Evolutionary conservation across 441 rosid genomes (phyloP).

Genomic region (Aleurites moluccanus): DNA sequence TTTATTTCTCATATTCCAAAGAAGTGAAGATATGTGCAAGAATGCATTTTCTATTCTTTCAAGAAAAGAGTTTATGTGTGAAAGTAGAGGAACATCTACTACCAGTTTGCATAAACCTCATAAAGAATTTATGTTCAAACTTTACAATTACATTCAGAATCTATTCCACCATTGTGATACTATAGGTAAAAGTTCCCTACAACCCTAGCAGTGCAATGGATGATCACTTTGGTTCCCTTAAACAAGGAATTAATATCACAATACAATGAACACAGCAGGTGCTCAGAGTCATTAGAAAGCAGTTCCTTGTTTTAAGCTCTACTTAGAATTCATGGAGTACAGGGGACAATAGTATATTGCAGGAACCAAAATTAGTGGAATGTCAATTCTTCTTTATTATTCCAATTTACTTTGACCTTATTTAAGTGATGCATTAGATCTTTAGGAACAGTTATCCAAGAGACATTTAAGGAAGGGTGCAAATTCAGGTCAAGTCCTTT

Average conservation of each 20-base stretch:
- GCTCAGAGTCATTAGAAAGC: not conserved
- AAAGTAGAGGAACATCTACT: too few relatives aligned
- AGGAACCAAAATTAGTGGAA: not conserved
- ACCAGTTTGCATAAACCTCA: not conserved
- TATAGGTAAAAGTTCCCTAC: not conserved
- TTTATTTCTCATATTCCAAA: not conserved
- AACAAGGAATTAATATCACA: not conserved
- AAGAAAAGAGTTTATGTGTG: not conserved
- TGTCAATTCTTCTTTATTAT: too few relatives aligned
- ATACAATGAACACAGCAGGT: not conserved
- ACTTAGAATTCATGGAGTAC: not conserved
- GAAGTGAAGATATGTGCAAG: not conserved
- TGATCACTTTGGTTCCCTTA: not conserved
- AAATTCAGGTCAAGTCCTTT: too few relatives aligned
- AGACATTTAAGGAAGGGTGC: too few relatives aligned
- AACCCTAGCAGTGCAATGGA: not conserved
- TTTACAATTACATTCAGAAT: not conserved
- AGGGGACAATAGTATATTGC: not conserved
- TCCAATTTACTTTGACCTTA: too few relatives aligned
- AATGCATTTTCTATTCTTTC: not conserved
- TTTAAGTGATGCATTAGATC: too few relatives aligned
- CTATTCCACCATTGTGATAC: not conserved
- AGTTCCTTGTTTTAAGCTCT: not conserved
- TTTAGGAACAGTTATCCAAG: too few relatives aligned
- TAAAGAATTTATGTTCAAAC: not conserved